Base-by-base conservation (phyloP, 2,329 filamentous ascomycete species). In the Ceratocystis lukuohia region DNA sequence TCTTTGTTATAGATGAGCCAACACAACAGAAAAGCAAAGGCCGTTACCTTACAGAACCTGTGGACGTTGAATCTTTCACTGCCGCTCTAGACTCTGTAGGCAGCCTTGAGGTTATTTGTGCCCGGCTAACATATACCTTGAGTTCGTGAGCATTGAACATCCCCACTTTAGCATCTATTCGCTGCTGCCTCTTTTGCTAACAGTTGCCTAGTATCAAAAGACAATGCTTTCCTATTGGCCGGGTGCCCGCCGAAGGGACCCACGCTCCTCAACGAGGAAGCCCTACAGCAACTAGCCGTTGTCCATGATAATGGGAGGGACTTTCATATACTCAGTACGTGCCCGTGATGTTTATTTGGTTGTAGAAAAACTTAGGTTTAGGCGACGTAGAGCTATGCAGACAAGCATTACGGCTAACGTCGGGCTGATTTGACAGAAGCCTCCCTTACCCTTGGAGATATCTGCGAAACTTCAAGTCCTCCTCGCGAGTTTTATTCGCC, bases 11-110 rank as follows among this genome's bases (percentile, higher is more conserved):
- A 15, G 1, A 50, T 12, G 68, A 67, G 5, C n/a, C 15, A 22
- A 22, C 15, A 8, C 45, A 62, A 20, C 37, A 53, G 6, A 10
- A 33, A 7, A 12, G 12, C 33, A 12, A 33, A 48, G 50, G 15
- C 30, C 61, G 8, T 4, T 48, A 17, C 5, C 68, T 67, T 3
- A 61, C 71, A 1, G 78, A 82, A 50, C 76, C 78, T 3, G 72
- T 77, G 3, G 83, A 85, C 70, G 20, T 82, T 3, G 67, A 67
- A 20, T 68, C 70, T 1, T 84, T 85, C 68, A 73, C 73, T 56
- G 74, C 74, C 62, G 71, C 82, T 5, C 70, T 83, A 3, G 68
- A 69, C 15, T 76, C 74, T 17, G 65, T 72, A 3, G 44, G 68
- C 6, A 75, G 84, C 46, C 70, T 72, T 1, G 65, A 71, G 5